phyloP scores from a whole-genome alignment of 768 basidiomycete species.

The Hygrophorus pudorinus region DNA sequence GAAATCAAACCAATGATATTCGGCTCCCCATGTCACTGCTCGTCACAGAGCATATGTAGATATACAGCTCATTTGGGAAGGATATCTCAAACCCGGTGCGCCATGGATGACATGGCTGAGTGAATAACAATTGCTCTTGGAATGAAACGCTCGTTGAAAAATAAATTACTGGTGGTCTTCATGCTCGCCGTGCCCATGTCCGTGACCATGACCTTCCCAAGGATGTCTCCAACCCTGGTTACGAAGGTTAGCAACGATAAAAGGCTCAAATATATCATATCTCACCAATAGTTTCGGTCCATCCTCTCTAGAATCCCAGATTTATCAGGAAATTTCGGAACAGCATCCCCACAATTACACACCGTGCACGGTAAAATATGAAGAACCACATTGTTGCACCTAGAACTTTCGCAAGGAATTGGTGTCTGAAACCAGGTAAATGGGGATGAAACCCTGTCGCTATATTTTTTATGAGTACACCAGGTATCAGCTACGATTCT shows the following conservation, averaged over 20 bases:
- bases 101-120: not conserved
- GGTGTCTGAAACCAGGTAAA: constrained; percentile 66
- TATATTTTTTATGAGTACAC: constrained; percentile 14
- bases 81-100: too few species aligned
- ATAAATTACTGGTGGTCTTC: constrained; percentile 33
- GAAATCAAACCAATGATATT: not conserved
- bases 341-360: constrained; percentile 18
- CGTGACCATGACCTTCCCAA: constrained; percentile 28
- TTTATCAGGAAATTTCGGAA: constrained; percentile 1
- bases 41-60: too few species aligned
- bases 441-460: constrained; percentile 85
- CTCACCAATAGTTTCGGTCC: constrained; percentile 64
- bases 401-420: constrained; percentile 72
- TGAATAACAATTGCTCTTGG: too few species aligned
- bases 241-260: not conserved
- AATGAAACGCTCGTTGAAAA: too few species aligned
- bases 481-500: not conserved
- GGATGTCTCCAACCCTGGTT: constrained; percentile 40
- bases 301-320: constrained; percentile 45
- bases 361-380: constrained; percentile 94
- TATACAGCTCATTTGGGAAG: too few species aligned
- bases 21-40: not conserved
- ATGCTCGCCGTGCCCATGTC: constrained; percentile 17
- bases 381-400: constrained; percentile 99
- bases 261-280: constrained; percentile 1